Evolutionary conservation across 805 yeast species (phyloP).

Genomic region (Kodamaea hsintzibuensis): DNA sequence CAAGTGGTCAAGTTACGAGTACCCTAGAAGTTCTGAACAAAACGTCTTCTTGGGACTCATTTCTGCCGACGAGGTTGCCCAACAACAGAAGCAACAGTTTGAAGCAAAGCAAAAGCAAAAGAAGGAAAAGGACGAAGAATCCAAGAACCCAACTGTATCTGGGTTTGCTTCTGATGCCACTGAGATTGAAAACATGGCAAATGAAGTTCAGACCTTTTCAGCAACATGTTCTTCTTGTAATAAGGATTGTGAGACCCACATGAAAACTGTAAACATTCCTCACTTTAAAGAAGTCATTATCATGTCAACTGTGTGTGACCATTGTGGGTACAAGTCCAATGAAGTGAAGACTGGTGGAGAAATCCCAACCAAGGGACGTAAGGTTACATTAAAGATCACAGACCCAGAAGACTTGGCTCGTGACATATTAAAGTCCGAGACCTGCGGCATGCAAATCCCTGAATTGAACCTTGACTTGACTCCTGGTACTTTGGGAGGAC

Average conservation of each 20-base stretch:
- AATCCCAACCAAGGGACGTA: conserved; percentile 82
- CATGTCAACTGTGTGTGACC: conserved; percentile 91
- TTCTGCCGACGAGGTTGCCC: conserved; percentile 63
- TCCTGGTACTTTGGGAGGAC: conserved; percentile 96
- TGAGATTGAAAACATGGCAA: conserved; percentile 80
- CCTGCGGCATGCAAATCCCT: conserved; percentile 83
- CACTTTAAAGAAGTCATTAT: conserved; percentile 96
- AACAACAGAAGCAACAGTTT: conserved; percentile 48
- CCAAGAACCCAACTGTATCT: conserved; percentile 39
- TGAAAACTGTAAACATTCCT: conserved; percentile 96
- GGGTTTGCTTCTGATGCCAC: conserved; percentile 70
- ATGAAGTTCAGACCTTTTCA: conserved; percentile 89
- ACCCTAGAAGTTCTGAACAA: conserved; percentile 84
- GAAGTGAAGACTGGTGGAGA: conserved; percentile 99
- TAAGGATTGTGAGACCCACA: conserved; percentile 82
- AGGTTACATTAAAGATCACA: conserved; percentile 68
- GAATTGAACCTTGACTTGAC: conserved; percentile 88
- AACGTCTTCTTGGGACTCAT: conserved; percentile 80
- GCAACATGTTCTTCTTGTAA: conserved; percentile 93
- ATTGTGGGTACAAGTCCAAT: conserved; percentile 93
- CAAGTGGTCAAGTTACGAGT: conserved; percentile 86
- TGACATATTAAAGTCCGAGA: conserved; percentile 92
- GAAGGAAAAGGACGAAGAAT: conserved; percentile 33
- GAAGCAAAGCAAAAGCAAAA: conserved; percentile 34
- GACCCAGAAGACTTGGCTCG: conserved; percentile 93